Evolutionary conservation across 73 alveolate genomes (phyloP).

Genomic region (Paramecium sexaurelia): DNA sequence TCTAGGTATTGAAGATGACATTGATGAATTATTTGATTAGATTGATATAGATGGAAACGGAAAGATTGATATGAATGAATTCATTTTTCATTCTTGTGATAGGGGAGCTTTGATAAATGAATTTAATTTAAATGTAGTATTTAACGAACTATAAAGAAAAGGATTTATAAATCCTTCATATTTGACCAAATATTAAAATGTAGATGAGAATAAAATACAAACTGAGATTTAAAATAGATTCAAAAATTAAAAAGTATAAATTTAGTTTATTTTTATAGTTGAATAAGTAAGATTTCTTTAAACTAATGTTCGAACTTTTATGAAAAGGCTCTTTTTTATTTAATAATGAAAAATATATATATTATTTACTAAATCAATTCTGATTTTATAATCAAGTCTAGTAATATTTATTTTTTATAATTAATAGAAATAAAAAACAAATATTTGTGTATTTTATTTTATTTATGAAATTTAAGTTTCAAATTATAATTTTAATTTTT

Average conservation of each 20-base stretch:
- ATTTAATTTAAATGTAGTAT: not conserved
- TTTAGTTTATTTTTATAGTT: not conserved
- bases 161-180: not conserved
- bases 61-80: not conserved
- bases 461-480: too few species aligned
- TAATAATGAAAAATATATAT: too few species aligned
- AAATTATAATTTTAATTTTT: too few species aligned
- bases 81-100: not conserved
- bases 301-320: not conserved
- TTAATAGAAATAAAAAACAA: too few species aligned
- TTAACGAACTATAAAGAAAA: not conserved
- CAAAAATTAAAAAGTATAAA: not conserved
- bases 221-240: not conserved
- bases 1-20: not conserved
- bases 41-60: slow-evolving; percentile 10
- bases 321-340: not conserved
- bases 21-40: not conserved
- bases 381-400: too few species aligned
- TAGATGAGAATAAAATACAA: not conserved
- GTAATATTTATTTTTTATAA: too few species aligned
- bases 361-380: too few species aligned
- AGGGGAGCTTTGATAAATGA: not conserved
- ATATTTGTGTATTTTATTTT: too few species aligned
- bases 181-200: not conserved
- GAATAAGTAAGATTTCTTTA: not conserved